phyloP scores from a whole-genome alignment of 768 basidiomycete species.

The Phlebiopsis gigantea region DNA sequence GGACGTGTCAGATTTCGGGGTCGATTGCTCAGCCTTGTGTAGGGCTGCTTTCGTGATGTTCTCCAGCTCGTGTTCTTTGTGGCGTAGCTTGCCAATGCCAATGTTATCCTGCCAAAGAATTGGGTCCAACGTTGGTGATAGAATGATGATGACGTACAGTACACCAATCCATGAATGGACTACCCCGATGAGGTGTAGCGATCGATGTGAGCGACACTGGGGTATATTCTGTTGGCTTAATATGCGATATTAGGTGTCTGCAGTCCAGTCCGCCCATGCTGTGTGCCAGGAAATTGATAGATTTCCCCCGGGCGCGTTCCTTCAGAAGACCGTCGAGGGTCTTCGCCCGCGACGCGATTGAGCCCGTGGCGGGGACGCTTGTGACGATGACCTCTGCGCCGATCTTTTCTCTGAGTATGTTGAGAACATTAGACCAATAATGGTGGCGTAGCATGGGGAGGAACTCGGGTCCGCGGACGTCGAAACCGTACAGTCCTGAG shows the following conservation, averaged over 20 bases:
- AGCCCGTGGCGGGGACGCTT: slow-evolving; percentile 90
- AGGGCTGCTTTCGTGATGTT: neutral
- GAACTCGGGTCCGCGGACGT: slow-evolving; percentile 76
- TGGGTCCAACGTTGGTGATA: neutral
- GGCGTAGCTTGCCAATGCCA: slow-evolving; percentile 68
- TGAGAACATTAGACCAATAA: slow-evolving; percentile 90
- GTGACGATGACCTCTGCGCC: slow-evolving; percentile 96
- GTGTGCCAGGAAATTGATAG: slow-evolving; percentile 91
- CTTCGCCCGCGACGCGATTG: slow-evolving; percentile 75
- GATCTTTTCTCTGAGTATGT: slow-evolving; percentile 70
- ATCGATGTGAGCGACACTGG: slow-evolving; percentile 87
- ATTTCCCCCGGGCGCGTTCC: slow-evolving; percentile 61
- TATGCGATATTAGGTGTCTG: slow-evolving; percentile 83
- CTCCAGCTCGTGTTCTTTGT: slow-evolving; percentile 12
- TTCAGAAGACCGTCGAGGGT: slow-evolving; percentile 70
- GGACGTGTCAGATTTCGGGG: slow-evolving; percentile 22
- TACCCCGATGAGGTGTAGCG: slow-evolving; percentile 91
- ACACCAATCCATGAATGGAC: slow-evolving; percentile 99
- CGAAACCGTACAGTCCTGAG: slow-evolving; percentile 90
- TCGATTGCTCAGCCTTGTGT: neutral
- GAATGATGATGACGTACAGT: slow-evolving; percentile 43
- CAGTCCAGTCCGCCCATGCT: slow-evolving; percentile 99
- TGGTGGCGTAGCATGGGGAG: slow-evolving; percentile 84
- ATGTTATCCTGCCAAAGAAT: slow-evolving; percentile 66
- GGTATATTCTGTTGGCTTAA: slow-evolving; percentile 75